Conservation (phyloP, 208 protist genomes). For the Leptomonas seymouri region DNA sequence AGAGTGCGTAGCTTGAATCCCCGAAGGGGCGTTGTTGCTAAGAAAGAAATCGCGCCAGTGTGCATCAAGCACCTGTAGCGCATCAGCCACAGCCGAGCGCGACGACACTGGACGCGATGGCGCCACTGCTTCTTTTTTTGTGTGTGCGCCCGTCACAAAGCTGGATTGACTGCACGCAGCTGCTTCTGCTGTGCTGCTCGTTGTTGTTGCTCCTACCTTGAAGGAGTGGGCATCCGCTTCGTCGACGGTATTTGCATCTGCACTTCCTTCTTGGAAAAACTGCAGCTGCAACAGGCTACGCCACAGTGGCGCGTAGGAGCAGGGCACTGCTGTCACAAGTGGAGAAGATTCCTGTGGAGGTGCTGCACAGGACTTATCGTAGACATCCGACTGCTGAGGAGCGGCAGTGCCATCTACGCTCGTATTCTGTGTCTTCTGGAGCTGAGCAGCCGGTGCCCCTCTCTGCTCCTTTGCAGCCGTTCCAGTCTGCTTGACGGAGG, state of each 20-base stretch:
- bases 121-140: background rate
- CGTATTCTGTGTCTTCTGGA: no score
- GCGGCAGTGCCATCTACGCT: background rate
- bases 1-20: background rate
- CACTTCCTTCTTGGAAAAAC: background rate
- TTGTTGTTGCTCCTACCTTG: background rate
- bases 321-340: background rate
- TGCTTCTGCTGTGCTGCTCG: background rate
- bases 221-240: background rate
- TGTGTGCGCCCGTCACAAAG: background rate
- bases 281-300: slow-evolving; percentile 4
- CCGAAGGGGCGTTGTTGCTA: background rate
- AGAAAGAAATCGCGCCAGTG: slow-evolving; percentile 7
- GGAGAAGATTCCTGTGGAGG: background rate
- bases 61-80: background rate
- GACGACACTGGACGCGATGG: background rate
- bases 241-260: background rate
- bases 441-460: no score
- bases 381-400: no score
- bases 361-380: background rate
- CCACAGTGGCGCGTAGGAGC: slow-evolving; percentile 16
- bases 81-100: slow-evolving; percentile 3
- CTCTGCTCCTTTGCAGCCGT: no score
- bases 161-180: background rate
- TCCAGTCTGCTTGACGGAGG: no score